Base-by-base conservation (phyloP, 176 grass and related monocot genomes). In the Lolium multiflorum region DNA sequence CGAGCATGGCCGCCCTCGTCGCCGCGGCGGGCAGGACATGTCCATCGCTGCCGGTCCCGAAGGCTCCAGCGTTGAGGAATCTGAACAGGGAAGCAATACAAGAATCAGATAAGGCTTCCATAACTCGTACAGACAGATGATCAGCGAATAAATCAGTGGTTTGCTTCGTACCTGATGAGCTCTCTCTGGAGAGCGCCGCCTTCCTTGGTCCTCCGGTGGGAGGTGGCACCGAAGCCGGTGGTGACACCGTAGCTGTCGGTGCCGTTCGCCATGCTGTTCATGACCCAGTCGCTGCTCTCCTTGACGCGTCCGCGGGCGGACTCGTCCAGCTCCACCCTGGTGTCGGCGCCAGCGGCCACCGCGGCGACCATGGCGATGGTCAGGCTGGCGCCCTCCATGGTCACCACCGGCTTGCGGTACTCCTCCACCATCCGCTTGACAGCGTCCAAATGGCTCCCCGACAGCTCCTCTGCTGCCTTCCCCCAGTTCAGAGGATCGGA, bases 181-280 rank as follows among this genome's bases (percentile, higher is more conserved):
- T 98, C 96, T 6, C 86, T 89, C 59, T 98, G 93, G 11, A 98
- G 93, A 20, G 85, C 82, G 22, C 85, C 96, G 20, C 93, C 93
- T 55, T 98, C 88, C 93, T 95, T 95, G 35, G 96, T 98, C 1
- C 96, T 50, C 1, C 96, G 71, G 88, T 98, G 96, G 5, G 91
- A 95, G 13, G 96, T 98, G 78, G 96, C 93, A 4, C 96, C 95
- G 41, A 98, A 98, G 4, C 95, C 95, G 12, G 93, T 98, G 58
- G 96, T 98, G 54, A 98, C 93, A 14, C 96, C 96, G 79, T 98
- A 98, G 89, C 93, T 95, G 82, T 98, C 96, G 60, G 90, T 95
- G 80, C 96, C 93, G 17, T 93, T 91, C 28, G 76, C 85, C 96
- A 98, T 92, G 82, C 95, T 94, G 61, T 81, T 82, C 87, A 98